Conservation (phyloP, 495 filamentous ascomycete genomes). For the Podospora bellae-mahoneyi region DNA sequence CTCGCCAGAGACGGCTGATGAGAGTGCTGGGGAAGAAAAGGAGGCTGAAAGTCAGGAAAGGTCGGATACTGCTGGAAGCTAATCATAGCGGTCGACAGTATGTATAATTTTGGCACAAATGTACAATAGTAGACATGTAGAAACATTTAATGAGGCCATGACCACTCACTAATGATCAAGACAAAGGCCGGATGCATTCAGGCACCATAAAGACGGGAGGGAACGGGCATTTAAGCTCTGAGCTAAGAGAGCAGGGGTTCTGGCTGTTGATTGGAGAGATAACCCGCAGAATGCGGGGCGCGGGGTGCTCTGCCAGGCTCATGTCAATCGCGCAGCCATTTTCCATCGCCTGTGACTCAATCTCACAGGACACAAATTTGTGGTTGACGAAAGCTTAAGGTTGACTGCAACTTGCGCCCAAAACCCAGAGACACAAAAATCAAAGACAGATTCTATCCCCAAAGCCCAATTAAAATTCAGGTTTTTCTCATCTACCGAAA, state of each 20-base stretch:
- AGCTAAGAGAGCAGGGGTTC: conserved; percentile 12
- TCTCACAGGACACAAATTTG: conserved; percentile 1
- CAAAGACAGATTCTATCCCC: not conserved
- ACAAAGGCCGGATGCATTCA: not conserved
- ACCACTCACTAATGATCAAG: not conserved
- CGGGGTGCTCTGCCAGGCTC: conserved; percentile 6
- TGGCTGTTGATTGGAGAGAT: conserved; percentile 10
- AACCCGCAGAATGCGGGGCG: conserved; percentile 11
- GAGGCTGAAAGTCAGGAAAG: not conserved
- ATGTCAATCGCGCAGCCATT: not conserved
- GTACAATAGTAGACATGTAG: not conserved
- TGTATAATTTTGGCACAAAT: not conserved
- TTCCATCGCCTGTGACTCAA: conserved; percentile 8
- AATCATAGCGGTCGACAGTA: not conserved
- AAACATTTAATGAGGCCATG: not conserved
- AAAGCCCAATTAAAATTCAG: not conserved
- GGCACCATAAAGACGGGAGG: not conserved
- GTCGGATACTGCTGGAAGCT: not conserved
- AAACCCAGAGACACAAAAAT: not conserved
- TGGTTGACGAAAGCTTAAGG: not conserved
- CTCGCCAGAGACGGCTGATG: not conserved
- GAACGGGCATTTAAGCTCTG: conserved; percentile 11
- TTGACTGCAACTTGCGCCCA: not conserved
- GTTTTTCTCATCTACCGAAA: not conserved
- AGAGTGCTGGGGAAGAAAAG: not conserved